Percentiles rank a stretch among this genome's conserved stretches.
Evolutionary conservation across 768 basidiomycete genomes (phyloP).

Genomic region (Suillus bovinus): DNA sequence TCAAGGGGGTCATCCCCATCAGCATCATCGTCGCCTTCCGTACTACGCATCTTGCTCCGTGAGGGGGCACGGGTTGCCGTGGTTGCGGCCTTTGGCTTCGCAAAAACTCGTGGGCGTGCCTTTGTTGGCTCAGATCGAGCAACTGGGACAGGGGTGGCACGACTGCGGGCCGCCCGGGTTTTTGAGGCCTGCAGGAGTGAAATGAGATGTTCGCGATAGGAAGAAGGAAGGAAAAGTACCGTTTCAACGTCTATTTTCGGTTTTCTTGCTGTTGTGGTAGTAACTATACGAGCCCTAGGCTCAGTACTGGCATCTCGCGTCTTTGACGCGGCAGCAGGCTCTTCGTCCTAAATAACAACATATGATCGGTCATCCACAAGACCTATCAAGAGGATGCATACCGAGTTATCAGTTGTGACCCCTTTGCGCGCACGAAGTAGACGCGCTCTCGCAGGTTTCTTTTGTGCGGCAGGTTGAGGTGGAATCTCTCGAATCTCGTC

Average conservation of each 20-base stretch:
- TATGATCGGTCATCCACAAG: neutral
- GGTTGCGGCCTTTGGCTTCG: constrained; percentile 6
- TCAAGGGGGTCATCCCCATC: constrained; percentile 14
- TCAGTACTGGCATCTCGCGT: neutral
- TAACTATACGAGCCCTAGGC: neutral
- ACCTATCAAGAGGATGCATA: neutral
- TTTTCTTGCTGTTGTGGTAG: neutral
- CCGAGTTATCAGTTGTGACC: neutral
- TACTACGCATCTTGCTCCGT: neutral
- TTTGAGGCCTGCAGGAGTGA: neutral
- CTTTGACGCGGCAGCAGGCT: constrained; percentile 6
- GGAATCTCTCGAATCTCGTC: neutral
- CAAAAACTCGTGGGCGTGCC: constrained; percentile 6
- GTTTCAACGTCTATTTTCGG: neutral
- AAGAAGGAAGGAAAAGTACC: neutral
- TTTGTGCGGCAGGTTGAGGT: neutral
- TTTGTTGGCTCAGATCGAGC: constrained; percentile 7
- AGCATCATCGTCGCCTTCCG: constrained; percentile 3
- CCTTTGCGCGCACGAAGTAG: neutral
- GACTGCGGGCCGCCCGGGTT: neutral
- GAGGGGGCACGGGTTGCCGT: constrained; percentile 4
- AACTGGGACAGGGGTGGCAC: neutral
- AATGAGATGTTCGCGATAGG: neutral
- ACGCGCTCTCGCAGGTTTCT: neutral
- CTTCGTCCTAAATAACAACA: constrained; percentile 3